phyloP scores from a whole-genome alignment of 768 basidiomycete genomes.

The Amanita subjunquillea region DNA sequence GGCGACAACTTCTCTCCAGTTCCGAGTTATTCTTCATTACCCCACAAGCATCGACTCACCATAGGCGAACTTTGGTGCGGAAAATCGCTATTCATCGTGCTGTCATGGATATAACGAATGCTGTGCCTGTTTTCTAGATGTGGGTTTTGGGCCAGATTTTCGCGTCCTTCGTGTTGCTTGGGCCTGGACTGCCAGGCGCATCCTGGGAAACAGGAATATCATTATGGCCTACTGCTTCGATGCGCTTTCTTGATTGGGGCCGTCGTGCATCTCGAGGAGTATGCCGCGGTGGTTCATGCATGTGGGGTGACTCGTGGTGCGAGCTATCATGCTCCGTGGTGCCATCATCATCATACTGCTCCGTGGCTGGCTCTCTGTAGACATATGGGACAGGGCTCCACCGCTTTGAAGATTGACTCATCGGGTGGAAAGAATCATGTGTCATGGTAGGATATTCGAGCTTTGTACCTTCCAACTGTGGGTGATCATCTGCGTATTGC shows the following conservation, averaged over 20 bases:
- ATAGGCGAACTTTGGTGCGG: not conserved
- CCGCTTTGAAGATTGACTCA: conserved; percentile 11
- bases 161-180: not conserved
- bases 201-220: not conserved
- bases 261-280: not conserved
- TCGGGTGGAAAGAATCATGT: conserved; percentile 5
- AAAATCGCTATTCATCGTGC: not conserved
- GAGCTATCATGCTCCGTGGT: not conserved
- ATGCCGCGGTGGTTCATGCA: not conserved
- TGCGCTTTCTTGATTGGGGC: not conserved
- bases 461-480: not conserved
- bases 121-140: not conserved
- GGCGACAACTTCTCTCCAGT: not conserved
- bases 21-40: not conserved
- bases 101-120: not conserved
- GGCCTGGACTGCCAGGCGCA: not conserved
- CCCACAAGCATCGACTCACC: not conserved
- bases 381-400: conserved; percentile 26
- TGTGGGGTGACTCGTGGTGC: not conserved
- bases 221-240: not conserved
- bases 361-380: conserved; percentile 16
- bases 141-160: not conserved
- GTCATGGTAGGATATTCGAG: not conserved
- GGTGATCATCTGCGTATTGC: not conserved
- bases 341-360: conserved; percentile 2